Evolutionary conservation across 805 yeast genomes (phyloP), one percentile per base, ranked within the genome.

Genomic region (Candida sanyiensis): DNA sequence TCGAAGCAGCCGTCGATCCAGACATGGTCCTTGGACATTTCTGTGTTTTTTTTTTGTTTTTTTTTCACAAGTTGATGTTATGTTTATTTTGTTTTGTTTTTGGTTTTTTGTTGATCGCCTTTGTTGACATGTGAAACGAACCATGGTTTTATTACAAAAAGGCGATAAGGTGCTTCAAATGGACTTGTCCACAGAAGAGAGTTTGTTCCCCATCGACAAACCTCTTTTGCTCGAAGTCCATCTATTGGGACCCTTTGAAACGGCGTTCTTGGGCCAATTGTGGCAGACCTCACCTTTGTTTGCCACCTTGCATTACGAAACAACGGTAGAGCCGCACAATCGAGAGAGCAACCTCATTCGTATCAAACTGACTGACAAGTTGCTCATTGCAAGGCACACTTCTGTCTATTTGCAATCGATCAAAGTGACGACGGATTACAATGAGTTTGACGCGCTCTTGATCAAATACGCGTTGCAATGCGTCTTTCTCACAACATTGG

Each of bases 1-100:
- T 93, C 98, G 63, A 93, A 93, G 58, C 98, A 93, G 0, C 98
- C 98, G 59, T 93, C 98, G 21, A 93, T 77, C 98, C 98, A 93
- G 43, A 90, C 82, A 37, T 82, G 35, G 24, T 39, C 33, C 23
- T 29, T 25, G 25, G 46, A 18, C 38, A 32, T 34, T n/a, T 15
- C 29, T 27, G 8, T 9, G 17, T 40, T 29, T 12, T 22, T 20
- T 4, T 11, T 17, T 22, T 15, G 4, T 26, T n/a, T 9, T 15
- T 12, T 26, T 17, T 24, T 12, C 3, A 15, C 18, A 18, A 15
- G 13, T 32, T 7, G 11, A 6, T 17, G 6, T 16, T 23, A 10
- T 18, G 12, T 11, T 10, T 27, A n/a, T 13, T 15, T 35, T 20
- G 5, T 7, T 23, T 22, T 33, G 7, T 24, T 22, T 23, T 10